Base-by-base conservation (phyloP, 2,329 filamentous ascomycete species). In the Bipolaris sorokiniana region DNA sequence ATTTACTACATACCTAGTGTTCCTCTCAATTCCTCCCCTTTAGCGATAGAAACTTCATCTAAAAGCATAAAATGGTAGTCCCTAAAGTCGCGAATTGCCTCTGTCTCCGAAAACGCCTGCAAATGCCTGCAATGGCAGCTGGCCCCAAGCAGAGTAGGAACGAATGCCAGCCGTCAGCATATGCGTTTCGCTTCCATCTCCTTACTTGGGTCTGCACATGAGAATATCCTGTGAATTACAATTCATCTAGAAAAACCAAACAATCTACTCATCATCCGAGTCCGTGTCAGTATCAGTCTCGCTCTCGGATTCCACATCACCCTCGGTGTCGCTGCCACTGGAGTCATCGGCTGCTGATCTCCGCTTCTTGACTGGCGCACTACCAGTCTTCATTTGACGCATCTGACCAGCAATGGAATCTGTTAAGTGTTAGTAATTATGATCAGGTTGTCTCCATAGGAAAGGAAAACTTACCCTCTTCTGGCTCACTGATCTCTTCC, bases 401-500 rank as follows among this genome's bases (percentile, higher is more conserved):
- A 97, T 95, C 78, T 96, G 91, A 59, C 92, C 92, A 47, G 92
- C 93, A 65, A 97, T 83, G 1, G 92, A 92, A 78, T 96, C 92
- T 96, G 54, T 68, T 58, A 51, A 56, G 22, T 40, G 59, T 77
- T 64, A 77, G 70, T 55, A 38, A 54, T 38, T 26, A 49, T 45
- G 45, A 51, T 54, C 20, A 13, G 26, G 18, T 48, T 54, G 46
- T 56, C 44, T n/a, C n/a, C 1, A 31, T 20, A 16, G 2, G 18
- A 28, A 28, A 13, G 16, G 23, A 13, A 36, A 23, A 82, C 88
- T 82, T 84, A 97, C 95, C 95, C 83, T 99, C 95, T 63, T 98
- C 95, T 34, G 96, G 95, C 76, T 99, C 95, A 74, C 91, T 96
- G 65, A 99, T 99, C 57, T 99, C 95, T 69, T 97, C 95, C 66